Conservation (phyloP, 1,139 yeast species). For the Protomyces macrosporus region DNA sequence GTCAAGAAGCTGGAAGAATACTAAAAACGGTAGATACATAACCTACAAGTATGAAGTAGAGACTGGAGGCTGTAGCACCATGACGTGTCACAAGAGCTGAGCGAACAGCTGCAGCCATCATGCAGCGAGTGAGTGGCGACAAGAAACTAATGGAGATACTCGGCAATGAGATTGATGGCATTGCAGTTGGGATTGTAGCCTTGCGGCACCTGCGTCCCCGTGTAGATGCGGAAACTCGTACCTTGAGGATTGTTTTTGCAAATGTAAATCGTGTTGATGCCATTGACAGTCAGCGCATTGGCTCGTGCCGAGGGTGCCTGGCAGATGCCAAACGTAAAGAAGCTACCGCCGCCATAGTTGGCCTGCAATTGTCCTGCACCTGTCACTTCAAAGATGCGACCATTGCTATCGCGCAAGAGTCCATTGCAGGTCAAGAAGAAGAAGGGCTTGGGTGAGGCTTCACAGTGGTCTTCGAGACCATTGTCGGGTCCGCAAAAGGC, state of each 20-base stretch:
- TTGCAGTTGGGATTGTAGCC: constrained; percentile 19
- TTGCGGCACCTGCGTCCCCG: constrained; percentile 14
- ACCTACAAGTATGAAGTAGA: neutral
- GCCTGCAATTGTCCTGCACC: constrained; percentile 19
- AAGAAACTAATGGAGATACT: neutral
- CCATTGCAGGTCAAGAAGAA: constrained; percentile 19
- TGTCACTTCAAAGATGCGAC: constrained; percentile 19
- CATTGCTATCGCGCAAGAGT: constrained; percentile 22
- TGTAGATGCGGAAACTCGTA: constrained; percentile 14
- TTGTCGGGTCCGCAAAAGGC: constrained; percentile 9
- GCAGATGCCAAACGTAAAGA: constrained; percentile 8
- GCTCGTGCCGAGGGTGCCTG: neutral
- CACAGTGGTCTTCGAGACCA: constrained; percentile 15
- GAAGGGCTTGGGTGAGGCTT: constrained; percentile 20
- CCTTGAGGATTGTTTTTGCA: constrained; percentile 3
- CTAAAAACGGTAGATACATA: neutral
- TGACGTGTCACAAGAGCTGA: no score
- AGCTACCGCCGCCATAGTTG: constrained; percentile 24
- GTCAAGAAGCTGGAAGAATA: neutral
- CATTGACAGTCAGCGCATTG: constrained; percentile 6
- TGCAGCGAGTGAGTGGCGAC: neutral
- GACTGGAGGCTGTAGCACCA: no score
- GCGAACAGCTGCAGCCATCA: neutral
- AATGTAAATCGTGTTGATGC: constrained; percentile 23
- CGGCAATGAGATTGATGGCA: constrained; percentile 14